phyloP scores from a whole-genome alignment of 345 rosid species.

The Gossypium sturtianum region DNA sequence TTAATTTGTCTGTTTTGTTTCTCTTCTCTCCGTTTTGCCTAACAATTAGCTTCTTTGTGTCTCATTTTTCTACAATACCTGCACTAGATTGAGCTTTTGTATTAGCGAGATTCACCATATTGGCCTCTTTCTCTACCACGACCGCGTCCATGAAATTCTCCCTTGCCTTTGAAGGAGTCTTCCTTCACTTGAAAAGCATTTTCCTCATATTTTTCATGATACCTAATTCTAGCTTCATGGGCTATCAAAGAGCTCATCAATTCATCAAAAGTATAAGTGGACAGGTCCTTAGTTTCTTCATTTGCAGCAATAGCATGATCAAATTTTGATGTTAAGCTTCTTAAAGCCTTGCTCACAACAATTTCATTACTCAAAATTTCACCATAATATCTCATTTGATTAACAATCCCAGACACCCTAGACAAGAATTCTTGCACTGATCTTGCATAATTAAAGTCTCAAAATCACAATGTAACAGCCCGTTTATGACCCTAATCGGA shows the following conservation, averaged over 20 bases:
- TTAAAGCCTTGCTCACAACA: not conserved
- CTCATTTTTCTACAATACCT: too few relatives aligned
- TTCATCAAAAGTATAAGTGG: not conserved
- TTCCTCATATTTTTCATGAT: not conserved
- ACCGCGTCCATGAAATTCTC: too few relatives aligned
- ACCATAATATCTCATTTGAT: not conserved
- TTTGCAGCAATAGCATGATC: not conserved
- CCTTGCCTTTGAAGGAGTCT: too few relatives aligned
- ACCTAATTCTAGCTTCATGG: not conserved
- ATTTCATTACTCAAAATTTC: not conserved
- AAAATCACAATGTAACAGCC: too few relatives aligned
- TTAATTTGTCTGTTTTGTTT: too few relatives aligned
- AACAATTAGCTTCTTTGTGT: not conserved
- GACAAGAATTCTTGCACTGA: not conserved
- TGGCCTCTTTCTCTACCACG: not conserved
- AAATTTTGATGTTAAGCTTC: not conserved
- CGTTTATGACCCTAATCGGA: too few relatives aligned
- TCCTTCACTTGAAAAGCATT: not conserved
- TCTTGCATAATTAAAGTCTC: too few relatives aligned
- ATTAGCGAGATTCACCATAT: not conserved
- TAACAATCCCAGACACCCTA: not conserved
- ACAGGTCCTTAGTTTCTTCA: not conserved
- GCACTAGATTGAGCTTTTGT: not conserved
- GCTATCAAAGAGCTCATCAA: not conserved
- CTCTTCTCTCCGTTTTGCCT: too few relatives aligned